These are phyloP conservation scores for Euphorbia peplus DNA, from an alignment of 345 rosid species.

Conservation along the genomic window DNA sequence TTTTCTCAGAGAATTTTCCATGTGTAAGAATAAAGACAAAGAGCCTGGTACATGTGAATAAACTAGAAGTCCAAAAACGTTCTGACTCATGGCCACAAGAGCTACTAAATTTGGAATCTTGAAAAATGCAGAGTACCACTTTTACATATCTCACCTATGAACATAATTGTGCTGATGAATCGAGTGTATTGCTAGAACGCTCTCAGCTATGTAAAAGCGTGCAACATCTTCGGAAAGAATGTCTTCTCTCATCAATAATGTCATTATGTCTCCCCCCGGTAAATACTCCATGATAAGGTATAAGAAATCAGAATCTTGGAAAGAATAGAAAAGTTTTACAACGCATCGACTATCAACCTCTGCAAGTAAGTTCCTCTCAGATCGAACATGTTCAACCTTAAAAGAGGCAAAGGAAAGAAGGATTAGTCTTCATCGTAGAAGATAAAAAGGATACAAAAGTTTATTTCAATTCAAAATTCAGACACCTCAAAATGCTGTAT, in stretches of 20 bases:
- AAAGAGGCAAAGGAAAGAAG: constrained; percentile 14
- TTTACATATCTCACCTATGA: constrained; percentile 19
- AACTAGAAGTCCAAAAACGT: background rate
- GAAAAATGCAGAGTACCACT: background rate
- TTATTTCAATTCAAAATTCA: background rate
- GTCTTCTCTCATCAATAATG: constrained; percentile 96
- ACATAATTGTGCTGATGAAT: constrained; percentile 19
- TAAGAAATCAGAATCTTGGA: constrained; percentile 92
- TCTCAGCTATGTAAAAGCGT: constrained; percentile 56
- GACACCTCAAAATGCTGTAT: background rate
- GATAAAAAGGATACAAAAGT: constrained; percentile 2
- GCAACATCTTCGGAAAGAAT: constrained; percentile 90
- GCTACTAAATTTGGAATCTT: background rate
- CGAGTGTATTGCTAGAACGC: constrained; percentile 21
- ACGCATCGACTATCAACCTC: constrained; percentile 97
- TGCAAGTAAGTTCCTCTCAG: constrained; percentile 95
- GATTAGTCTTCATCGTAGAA: constrained; percentile 7
- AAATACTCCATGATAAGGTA: constrained; percentile 98
- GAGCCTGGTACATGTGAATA: background rate
- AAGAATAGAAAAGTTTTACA: constrained; percentile 87
- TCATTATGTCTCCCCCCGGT: constrained; percentile 99
- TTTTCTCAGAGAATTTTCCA: background rate
- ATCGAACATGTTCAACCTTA: constrained; percentile 98
- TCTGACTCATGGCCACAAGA: background rate
- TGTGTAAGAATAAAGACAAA: background rate